phyloP scores from a whole-genome alignment of 805 yeast genomes.

The Saturnispora kantuleensis region DNA sequence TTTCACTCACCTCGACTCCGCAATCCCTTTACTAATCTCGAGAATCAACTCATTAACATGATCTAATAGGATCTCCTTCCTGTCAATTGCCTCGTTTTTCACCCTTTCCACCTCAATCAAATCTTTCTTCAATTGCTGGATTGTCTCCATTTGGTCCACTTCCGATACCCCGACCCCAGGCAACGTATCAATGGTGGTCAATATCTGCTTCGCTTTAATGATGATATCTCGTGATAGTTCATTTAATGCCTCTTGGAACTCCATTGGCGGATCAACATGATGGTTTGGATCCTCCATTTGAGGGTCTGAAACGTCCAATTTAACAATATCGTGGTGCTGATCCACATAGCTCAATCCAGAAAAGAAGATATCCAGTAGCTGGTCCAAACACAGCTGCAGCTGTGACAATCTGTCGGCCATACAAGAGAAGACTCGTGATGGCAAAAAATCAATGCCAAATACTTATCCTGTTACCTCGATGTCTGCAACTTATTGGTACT shows the following conservation, averaged over 20 bases:
- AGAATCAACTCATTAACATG: conserved; percentile 60
- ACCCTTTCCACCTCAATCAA: conserved; percentile 49
- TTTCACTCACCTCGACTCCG: conserved; percentile 27
- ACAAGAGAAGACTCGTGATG: too few relatives aligned
- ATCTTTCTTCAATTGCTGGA: conserved; percentile 52
- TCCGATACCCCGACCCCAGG: conserved; percentile 91
- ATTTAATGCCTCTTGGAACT: conserved; percentile 40
- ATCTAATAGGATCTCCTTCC: conserved; percentile 52
- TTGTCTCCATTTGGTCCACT: conserved; percentile 56
- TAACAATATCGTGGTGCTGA: conserved; percentile 55
- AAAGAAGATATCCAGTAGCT: conserved; percentile 67
- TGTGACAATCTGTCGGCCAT: conserved; percentile 89
- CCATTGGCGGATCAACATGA: conserved; percentile 30
- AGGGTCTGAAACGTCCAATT: conserved; percentile 38
- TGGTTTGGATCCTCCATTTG: conserved; percentile 55
- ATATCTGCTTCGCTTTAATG: conserved; percentile 75
- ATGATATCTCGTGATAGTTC: conserved; percentile 83
- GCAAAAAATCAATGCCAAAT: too few relatives aligned
- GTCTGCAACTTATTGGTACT: conserved; percentile 86
- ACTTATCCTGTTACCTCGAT: conserved; percentile 17
- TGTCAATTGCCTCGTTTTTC: conserved; percentile 44
- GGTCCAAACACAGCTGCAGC: conserved; percentile 80
- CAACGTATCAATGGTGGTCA: conserved; percentile 73
- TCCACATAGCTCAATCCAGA: conserved; percentile 75
- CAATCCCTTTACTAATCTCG: conserved; percentile 46